Evolutionary conservation across 2,329 filamentous ascomycete species (phyloP).

Genomic region (Thielaviopsis ethacetica): DNA sequence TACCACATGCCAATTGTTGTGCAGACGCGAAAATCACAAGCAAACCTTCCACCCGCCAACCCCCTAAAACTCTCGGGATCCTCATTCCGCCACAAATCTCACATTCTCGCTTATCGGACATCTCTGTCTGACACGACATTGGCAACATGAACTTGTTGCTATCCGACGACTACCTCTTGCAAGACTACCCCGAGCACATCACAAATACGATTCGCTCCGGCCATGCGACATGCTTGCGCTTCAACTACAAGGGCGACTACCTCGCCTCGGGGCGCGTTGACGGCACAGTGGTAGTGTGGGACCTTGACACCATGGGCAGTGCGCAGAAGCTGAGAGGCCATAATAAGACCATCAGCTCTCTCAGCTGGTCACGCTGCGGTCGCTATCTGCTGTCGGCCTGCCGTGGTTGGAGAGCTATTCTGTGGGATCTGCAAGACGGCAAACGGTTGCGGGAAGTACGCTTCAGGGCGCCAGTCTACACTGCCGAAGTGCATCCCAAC

Average conservation of each 20-base stretch:
- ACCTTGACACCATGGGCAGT: conserved; percentile 92
- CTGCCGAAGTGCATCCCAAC: conserved; percentile 83
- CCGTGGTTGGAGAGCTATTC: conserved; percentile 88
- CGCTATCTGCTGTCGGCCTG: conserved; percentile 83
- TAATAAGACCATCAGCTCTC: conserved; percentile 79
- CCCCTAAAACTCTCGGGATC: neutral
- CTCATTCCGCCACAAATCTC: neutral
- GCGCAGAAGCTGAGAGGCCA: conserved; percentile 88
- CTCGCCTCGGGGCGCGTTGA: conserved; percentile 88
- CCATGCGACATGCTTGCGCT: conserved; percentile 55
- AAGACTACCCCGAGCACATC: conserved; percentile 81
- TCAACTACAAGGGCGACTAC: conserved; percentile 88
- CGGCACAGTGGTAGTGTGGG: conserved; percentile 89
- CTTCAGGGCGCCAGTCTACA: conserved; percentile 87
- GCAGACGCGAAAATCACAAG: neutral
- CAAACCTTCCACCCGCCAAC: neutral
- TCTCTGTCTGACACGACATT: neutral
- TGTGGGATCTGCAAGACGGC: conserved; percentile 71
- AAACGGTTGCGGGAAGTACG: conserved; percentile 67
- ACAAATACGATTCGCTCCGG: conserved; percentile 68
- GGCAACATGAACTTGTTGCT: conserved; percentile 39
- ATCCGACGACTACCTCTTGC: conserved; percentile 46
- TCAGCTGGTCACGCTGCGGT: conserved; percentile 90
- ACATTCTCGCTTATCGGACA: neutral
- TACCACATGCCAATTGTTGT: neutral